These are phyloP conservation scores for Fusarium sp. DNA, from an alignment of 2,329 filamentous ascomycete species.

Conservation along the genomic window DNA sequence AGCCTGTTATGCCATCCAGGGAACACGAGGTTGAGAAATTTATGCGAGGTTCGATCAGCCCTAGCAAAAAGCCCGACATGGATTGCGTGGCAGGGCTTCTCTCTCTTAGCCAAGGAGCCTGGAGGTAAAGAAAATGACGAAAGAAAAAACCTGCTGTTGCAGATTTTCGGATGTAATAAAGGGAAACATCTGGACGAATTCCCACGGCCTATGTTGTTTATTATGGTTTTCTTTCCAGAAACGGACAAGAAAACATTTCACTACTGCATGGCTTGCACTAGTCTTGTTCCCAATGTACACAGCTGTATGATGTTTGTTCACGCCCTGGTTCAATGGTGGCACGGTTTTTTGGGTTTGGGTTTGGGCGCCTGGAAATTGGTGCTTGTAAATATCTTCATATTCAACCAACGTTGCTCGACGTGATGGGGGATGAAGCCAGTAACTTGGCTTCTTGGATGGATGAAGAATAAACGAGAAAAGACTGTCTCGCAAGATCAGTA, in stretches of 20 bases:
- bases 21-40: conserved; percentile 78
- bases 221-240: conserved; percentile 32
- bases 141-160: conserved; percentile 2
- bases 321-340: conserved; percentile 26
- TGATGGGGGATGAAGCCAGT: conserved; percentile 17
- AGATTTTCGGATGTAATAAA: conserved; percentile 26
- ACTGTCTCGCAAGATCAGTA: conserved; percentile 15
- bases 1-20: conserved; percentile 38
- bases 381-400: conserved; percentile 46
- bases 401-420: conserved; percentile 33
- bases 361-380: conserved; percentile 37
- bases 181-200: conserved; percentile 30
- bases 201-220: conserved; percentile 21
- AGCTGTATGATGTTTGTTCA: conserved; percentile 40
- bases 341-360: conserved; percentile 19
- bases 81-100: conserved; percentile 91
- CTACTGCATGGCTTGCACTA: conserved; percentile 35
- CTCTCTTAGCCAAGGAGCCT: conserved; percentile 92
- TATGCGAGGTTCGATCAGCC: conserved; percentile 75
- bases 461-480: conserved; percentile 28
- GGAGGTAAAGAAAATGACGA: conserved; percentile 65
- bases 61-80: conserved; percentile 82
- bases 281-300: conserved; percentile 27
- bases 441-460: conserved; percentile 36
- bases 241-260: conserved; percentile 32